Evolutionary conservation across 768 basidiomycete genomes (phyloP).

Genomic region (Panellus pusillus): DNA sequence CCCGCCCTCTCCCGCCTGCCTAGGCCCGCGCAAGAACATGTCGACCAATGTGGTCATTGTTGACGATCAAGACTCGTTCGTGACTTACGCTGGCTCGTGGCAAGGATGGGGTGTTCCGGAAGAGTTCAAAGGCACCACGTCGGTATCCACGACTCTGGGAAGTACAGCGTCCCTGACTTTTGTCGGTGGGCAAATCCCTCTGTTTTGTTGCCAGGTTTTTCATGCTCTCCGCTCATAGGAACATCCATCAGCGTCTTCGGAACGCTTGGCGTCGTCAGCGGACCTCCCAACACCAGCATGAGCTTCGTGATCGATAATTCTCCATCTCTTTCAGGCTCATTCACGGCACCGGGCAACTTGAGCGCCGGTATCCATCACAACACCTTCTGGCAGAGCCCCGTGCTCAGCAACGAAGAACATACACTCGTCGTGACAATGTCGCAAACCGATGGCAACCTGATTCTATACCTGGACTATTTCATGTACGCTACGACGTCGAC

Average conservation of each 20-base stretch:
- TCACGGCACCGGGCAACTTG: background rate
- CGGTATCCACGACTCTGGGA: background rate
- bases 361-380: background rate
- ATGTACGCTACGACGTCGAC: slow-evolving; percentile 10
- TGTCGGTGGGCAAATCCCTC: background rate
- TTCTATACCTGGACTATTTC: slow-evolving; percentile 12
- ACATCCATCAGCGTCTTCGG: slow-evolving; percentile 6
- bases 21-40: slow-evolving; percentile 18
- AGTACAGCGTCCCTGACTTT: slow-evolving; percentile 5
- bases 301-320: slow-evolving; percentile 3
- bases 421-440: slow-evolving; percentile 12
- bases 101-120: background rate
- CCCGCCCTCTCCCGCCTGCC: too few relatives aligned
- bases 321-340: background rate
- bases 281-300: background rate
- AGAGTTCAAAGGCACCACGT: slow-evolving; percentile 3
- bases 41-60: slow-evolving; percentile 24
- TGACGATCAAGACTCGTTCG: background rate
- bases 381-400: background rate
- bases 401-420: background rate
- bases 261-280: background rate
- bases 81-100: slow-evolving; percentile 8
- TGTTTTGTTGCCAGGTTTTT: too few relatives aligned
- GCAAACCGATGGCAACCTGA: background rate
- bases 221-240: background rate